Evolutionary conservation across 2,329 filamentous ascomycete species (phyloP), one percentile per base, ranked within the genome.

Genomic region (Aspergillus sp.): DNA sequence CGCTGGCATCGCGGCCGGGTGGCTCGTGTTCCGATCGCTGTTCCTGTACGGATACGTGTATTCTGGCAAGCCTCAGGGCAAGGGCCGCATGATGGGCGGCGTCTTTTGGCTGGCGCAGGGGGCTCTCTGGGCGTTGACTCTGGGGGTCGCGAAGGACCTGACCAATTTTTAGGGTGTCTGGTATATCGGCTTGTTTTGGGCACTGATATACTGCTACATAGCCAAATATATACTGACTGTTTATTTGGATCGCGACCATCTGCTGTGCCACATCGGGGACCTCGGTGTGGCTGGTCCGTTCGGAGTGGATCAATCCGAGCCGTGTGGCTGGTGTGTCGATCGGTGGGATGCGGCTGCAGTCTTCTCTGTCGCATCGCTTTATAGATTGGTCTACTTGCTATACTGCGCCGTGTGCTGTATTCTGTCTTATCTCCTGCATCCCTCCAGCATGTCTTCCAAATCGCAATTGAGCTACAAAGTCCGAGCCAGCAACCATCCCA

Each of bases 31-130:
- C 38, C 58, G 74, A 19, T 44, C 63, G 0, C 33, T 74, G 13
- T 79, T 69, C 47, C 42, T 64, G 33, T 60, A 61, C 29, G 64
- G 64, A n/a, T 68, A 68, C 33, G 55, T 67, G 3, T 63, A 55
- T 37, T 57, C 54, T 4, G 47, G 46, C 17, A 57, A 61, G 45
- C 39, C 59, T 2, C 42, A 61, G 32, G 63, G 64, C 11, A 47
- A 43, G 29, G 63, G 63, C 5, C 50, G 63, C 12, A 36, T 44
- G 24, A 34, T 55, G 3, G 64, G 64, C 6, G 34, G 17, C 1
- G 32, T 43, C 16, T 65, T 60, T 44, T 66, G 56, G 59, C 26
- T 64, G 19, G 49, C 48, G 15, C 63, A 67, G 47, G 53, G 42
- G 27, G 58, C 47, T 15, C 47, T 67, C 3, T 63, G 59, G 59